Evolutionary conservation across 2,329 filamentous ascomycete genomes (phyloP), one percentile per base, ranked within the genome.

Genomic region (Colletotrichum cereale): DNA sequence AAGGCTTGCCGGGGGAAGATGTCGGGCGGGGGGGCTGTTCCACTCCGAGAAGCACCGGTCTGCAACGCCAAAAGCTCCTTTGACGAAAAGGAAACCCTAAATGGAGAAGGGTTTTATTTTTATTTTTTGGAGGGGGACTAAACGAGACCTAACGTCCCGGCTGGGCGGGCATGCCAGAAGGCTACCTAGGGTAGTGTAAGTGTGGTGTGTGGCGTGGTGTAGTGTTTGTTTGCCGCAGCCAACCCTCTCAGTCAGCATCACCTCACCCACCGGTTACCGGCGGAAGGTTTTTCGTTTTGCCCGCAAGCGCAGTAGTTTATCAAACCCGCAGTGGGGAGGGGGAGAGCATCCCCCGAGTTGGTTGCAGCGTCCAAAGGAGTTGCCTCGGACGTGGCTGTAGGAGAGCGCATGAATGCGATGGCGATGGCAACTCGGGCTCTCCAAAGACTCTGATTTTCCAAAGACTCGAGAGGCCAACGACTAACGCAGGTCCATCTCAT

Each of bases 171-270:
- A 24, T n/a, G 64, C 56, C 56, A 24, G 52, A 34, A 34, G 29
- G 42, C 18, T 44, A 44, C 18, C 38, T 40, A 40, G n/a, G n/a
- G n/a, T n/a, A n/a, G n/a, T n/a, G 5, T n/a, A 1, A n/a, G 18
- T 44, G 40, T n/a, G 3, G 21, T 47, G n/a, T n/a, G n/a, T n/a
- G n/a, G n/a, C n/a, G n/a, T n/a, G n/a, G n/a, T n/a, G n/a, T n/a
- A n/a, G n/a, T n/a, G n/a, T n/a, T 21, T 2, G 21, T 21, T 21
- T 61, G 26, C 62, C 26, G 47, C 12, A 62, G 48, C 62, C 47
- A 42, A 47, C 26, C 60, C 61, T 44, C 55, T 62, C 57, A 57
- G 67, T 71, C 67, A 62, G 64, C 67, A 42, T 40, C 48, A 52
- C 56, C 38, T 47, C 44, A 47, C 36, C 50, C 64, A 57, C 44